Conservation (phyloP, 129 eudicot genomes). For the Helichrysum umbraculigerum region DNA sequence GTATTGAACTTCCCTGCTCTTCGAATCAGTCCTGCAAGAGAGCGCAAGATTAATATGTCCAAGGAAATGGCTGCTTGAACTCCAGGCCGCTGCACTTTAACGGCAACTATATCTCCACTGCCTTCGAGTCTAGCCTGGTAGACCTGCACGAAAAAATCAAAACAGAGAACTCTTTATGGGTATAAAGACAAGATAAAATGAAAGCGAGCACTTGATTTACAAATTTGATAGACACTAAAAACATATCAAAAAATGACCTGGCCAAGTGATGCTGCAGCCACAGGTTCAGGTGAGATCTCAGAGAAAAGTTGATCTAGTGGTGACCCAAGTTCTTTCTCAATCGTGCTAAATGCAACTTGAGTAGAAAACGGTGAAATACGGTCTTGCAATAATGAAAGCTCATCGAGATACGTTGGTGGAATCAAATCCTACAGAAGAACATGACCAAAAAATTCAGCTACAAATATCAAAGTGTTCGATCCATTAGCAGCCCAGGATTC, state of each 20-base stretch:
- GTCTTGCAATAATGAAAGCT: conserved; percentile 89
- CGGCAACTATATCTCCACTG: conserved; percentile 80
- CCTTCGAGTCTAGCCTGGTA: conserved; percentile 80
- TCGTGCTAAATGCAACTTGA: conserved; percentile 76
- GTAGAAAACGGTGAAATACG: conserved; percentile 89
- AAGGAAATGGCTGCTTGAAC: conserved; percentile 95
- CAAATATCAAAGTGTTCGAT: neutral
- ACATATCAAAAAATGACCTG: conserved; percentile 52
- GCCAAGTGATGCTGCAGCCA: conserved; percentile 99
- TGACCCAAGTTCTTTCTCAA: conserved; percentile 82
- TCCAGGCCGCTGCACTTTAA: conserved; percentile 97
- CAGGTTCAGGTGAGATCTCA: conserved; percentile 88
- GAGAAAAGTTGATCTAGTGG: conserved; percentile 74
- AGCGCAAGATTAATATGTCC: conserved; percentile 89
- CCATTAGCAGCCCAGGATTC: too few relatives aligned
- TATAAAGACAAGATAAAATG: neutral
- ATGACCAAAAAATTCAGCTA: conserved; percentile 17
- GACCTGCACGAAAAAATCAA: conserved; percentile 47
- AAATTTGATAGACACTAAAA: neutral
- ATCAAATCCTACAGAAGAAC: conserved; percentile 65
- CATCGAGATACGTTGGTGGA: conserved; percentile 86
- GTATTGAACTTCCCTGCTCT: conserved; percentile 83
- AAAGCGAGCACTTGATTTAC: neutral
- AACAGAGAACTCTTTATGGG: neutral
- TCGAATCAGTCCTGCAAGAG: conserved; percentile 74